Conservation (phyloP, 176 grass and related monocot species). For the Aegilops sharonensis region DNA sequence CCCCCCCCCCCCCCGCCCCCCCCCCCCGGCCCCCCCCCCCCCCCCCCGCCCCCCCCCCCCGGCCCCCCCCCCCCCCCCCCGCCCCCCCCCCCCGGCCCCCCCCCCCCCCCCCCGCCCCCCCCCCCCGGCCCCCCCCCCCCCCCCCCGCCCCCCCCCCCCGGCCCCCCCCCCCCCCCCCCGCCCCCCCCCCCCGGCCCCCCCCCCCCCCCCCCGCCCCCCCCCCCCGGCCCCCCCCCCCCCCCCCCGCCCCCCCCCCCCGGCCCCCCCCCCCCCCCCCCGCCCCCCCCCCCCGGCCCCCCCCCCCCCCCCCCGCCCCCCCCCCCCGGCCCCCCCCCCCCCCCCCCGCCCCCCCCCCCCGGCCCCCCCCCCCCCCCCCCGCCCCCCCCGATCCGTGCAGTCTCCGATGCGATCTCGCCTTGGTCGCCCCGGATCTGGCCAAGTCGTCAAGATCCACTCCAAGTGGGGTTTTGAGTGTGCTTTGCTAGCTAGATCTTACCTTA, state of each 20-base stretch:
- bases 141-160: no score
- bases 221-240: not conserved
- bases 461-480: not conserved
- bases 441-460: not conserved
- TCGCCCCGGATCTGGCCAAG: conserved; percentile 28
- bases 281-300: no score
- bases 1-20: conserved; percentile 9
- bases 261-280: not conserved
- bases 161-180: not conserved
- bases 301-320: no score
- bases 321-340: not conserved
- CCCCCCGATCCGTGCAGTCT: not conserved
- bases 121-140: not conserved
- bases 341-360: not conserved
- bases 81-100: no score
- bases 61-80: not conserved
- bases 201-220: no score
- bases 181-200: no score
- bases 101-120: conserved; percentile 12
- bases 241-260: no score
- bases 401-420: not conserved
- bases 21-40: not conserved
- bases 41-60: no score
- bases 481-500: conserved; percentile 11
- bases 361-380: not conserved